Conservation (phyloP, 495 filamentous ascomycete genomes). For the Lepidopterella palustris region DNA sequence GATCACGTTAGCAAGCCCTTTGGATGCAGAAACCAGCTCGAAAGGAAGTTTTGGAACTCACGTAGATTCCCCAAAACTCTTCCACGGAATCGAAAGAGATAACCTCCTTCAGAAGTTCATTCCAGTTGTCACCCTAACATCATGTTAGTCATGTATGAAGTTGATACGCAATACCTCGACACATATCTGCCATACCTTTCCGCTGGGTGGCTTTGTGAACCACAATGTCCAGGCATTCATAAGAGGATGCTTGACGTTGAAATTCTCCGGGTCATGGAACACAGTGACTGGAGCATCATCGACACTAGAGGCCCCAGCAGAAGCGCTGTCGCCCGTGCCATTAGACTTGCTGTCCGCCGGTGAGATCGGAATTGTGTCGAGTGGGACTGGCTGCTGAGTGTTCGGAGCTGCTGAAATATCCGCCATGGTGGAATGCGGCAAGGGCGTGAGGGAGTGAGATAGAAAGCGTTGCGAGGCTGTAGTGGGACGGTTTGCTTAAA, state of each 20-base stretch:
- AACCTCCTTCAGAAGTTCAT: conserved; percentile 93
- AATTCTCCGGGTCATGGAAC: conserved; percentile 95
- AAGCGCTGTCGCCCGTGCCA: conserved; percentile 35
- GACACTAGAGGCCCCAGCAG: conserved; percentile 30
- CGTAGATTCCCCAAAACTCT: conserved; percentile 99
- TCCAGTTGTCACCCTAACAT: conserved; percentile 89
- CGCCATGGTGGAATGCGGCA: conserved; percentile 22
- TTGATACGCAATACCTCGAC: background rate
- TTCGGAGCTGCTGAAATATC: conserved; percentile 28
- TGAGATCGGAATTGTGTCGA: conserved; percentile 67
- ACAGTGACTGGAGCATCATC: conserved; percentile 69
- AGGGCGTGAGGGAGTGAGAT: background rate
- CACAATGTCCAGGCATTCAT: conserved; percentile 97
- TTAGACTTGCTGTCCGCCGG: conserved; percentile 48
- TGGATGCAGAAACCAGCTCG: background rate
- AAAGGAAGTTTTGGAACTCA: conserved; percentile 56
- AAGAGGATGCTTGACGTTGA: conserved; percentile 96
- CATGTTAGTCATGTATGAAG: conserved; percentile 10
- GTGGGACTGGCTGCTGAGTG: conserved; percentile 40
- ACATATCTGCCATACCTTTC: conserved; percentile 60
- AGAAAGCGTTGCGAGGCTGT: background rate
- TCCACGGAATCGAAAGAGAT: conserved; percentile 98
- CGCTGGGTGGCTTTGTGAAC: conserved; percentile 98
- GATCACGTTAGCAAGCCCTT: conserved; percentile 18
- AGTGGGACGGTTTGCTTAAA: background rate